phyloP scores from a whole-genome alignment of 495 filamentous ascomycete species.

The Penicillium tannophilum region DNA sequence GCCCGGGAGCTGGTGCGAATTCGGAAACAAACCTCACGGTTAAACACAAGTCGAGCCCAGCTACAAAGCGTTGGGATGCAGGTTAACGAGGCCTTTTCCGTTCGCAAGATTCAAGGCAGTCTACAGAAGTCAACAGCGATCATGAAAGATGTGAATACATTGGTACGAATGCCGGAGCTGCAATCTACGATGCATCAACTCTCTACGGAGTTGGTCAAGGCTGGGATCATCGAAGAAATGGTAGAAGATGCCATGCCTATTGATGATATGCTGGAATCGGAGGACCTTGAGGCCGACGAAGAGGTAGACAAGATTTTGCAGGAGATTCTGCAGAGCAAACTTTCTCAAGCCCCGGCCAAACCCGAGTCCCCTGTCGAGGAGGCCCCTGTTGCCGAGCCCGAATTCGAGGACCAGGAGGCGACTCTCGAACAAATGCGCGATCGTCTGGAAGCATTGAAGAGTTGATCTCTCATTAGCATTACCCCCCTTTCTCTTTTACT shows the following conservation, averaged over 20 bases:
- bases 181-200: constrained; percentile 90
- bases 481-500: neutral
- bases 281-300: constrained; percentile 83
- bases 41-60: constrained; percentile 87
- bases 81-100: constrained; percentile 93
- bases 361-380: constrained; percentile 58
- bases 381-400: constrained; percentile 49
- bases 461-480: constrained; percentile 48
- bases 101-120: constrained; percentile 94
- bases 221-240: constrained; percentile 98
- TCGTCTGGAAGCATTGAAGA: constrained; percentile 86
- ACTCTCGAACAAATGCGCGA: constrained; percentile 94
- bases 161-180: constrained; percentile 83
- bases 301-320: constrained; percentile 93
- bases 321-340: constrained; percentile 81
- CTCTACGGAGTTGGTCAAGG: constrained; percentile 83
- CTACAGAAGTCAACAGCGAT: constrained; percentile 84
- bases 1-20: constrained; percentile 84
- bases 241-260: constrained; percentile 82
- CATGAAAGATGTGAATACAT: constrained; percentile 93
- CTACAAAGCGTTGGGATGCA: constrained; percentile 96
- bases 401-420: constrained; percentile 82
- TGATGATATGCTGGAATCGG: constrained; percentile 68
- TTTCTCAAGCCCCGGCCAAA: constrained; percentile 62
- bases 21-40: constrained; percentile 70